Base-by-base conservation (phyloP, 1,284 basidiomycete species). In the Boletus sp. region DNA sequence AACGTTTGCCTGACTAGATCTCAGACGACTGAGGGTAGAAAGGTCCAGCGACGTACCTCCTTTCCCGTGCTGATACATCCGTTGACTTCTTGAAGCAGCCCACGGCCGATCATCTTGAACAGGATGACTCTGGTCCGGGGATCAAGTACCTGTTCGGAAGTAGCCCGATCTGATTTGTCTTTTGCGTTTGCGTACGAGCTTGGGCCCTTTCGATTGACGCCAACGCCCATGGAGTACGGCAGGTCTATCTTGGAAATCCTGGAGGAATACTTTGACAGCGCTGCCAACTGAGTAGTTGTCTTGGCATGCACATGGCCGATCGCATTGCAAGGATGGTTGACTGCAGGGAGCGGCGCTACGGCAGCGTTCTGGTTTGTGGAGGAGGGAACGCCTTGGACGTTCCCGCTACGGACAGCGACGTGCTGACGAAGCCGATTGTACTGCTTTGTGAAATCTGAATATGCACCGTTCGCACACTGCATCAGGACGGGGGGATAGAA, bases 51-150 rank as follows among this genome's bases (percentile, higher is more conserved):
- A 48, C 76, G 25, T 50, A 91, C 92, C 80, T 97, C 94, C 75
- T 97, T 97, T 26, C 94, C 94, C 0, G 94, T 96, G 59, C 88
- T 92, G 29, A 97, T 82, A 66, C 94, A 97, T 3, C 93, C 91
- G 58, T 96, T 94, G 30, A 97, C 84, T 62, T 91, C 86, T 48
- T 88, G 81, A 17, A 97, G 78, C 25, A 95, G 67, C 0, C 84
- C 92, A 41, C 92, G 73, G 7, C 91, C 91, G 46, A 95, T 88
- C 84, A 97, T 91, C 69, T 95, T 95, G 70, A 91, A 91, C 36
- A 97, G 69, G 16, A 96, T 94, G 36, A 94, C 75, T 27, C 94
- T 73, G 3, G 94, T 97, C 20, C 94, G 77, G 10, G 91, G 86
- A 67, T 97, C 94, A 19, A 97, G 75, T 0, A 97, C 94, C 64